A percentile compares a stretch with the other conserved stretches of the same genome.
phyloP scores from a whole-genome alignment of 2,329 filamentous ascomycete genomes.

The Nigrospora sphaerica region DNA sequence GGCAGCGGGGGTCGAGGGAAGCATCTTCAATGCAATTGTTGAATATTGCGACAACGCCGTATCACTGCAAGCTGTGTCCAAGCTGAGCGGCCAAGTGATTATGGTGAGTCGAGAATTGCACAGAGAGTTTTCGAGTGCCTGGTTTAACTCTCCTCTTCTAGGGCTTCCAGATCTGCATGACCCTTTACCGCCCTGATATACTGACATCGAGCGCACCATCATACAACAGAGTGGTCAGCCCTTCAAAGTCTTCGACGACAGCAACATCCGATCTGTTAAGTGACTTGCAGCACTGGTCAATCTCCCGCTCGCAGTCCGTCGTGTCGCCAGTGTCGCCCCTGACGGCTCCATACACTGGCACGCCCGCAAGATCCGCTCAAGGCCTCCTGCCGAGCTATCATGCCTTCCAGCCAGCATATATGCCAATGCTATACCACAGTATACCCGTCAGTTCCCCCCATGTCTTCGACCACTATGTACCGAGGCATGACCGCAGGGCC shows the following conservation, averaged over 20 bases:
- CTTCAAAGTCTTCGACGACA: conserved; percentile 11
- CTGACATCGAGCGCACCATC: conserved; percentile 10
- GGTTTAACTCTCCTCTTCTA: conserved; percentile 3
- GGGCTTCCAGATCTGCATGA: conserved; percentile 20
- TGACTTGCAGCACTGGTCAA: conserved; percentile 18
- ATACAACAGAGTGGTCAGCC: conserved; percentile 10
- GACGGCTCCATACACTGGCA: not conserved
- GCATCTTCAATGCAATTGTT: conserved; percentile 37
- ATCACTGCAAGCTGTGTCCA: conserved; percentile 31
- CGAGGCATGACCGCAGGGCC: conserved; percentile 16
- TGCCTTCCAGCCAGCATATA: conserved; percentile 16
- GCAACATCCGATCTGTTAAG: conserved; percentile 12
- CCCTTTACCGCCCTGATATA: conserved; percentile 20
- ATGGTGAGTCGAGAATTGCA: conserved; percentile 20
- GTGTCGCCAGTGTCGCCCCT: conserved; percentile 2
- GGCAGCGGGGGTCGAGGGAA: conserved; percentile 28
- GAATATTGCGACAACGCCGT: conserved; percentile 46
- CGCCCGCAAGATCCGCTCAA: not conserved
- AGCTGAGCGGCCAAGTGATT: conserved; percentile 29
- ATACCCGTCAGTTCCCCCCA: conserved; percentile 22
- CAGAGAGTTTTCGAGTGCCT: too few relatives aligned
- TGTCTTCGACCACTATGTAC: conserved; percentile 24
- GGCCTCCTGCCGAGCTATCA: too few relatives aligned
- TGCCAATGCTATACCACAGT: conserved; percentile 27
- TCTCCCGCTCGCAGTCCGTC: conserved; percentile 15